Percentiles rank a stretch among this genome's conserved stretches.
Conservation (phyloP, 148 eudicot genomes). For the Vaccinium corymbosum region DNA sequence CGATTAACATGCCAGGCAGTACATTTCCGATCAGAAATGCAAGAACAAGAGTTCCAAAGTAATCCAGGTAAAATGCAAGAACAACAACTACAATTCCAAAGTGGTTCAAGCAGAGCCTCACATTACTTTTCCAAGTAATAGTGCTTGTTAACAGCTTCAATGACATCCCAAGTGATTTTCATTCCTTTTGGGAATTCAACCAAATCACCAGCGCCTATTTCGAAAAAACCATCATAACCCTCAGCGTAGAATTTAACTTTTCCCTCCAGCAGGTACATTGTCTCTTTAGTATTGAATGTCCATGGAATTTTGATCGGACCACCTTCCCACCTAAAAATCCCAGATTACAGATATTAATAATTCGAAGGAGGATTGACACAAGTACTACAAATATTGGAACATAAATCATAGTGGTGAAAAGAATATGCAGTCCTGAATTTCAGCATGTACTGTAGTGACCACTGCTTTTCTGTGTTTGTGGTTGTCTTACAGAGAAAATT, state of each 20-base stretch:
- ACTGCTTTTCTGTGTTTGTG: background rate
- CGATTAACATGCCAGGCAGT: background rate
- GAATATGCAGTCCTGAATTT: background rate
- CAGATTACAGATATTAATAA: background rate
- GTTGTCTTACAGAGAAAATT: background rate
- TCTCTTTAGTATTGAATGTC: background rate
- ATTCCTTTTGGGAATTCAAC: slow-evolving; percentile 8
- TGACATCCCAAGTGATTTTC: background rate
- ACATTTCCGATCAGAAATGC: background rate
- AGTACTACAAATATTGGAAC: background rate
- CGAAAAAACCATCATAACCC: background rate
- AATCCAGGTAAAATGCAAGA: background rate
- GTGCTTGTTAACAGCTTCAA: slow-evolving; percentile 3
- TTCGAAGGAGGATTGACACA: background rate
- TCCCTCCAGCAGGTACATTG: slow-evolving; percentile 6
- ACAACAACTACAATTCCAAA: background rate
- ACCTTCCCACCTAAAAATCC: background rate
- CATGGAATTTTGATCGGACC: background rate
- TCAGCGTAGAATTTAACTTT: background rate
- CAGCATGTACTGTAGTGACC: background rate
- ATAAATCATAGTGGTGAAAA: background rate
- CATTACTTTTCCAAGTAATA: background rate
- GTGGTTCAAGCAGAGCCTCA: background rate
- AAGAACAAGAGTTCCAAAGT: background rate
- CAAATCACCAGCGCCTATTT: slow-evolving; percentile 4